Conservation (phyloP, 2,329 filamentous ascomycete genomes). For the Magnaporthales sp. region DNA sequence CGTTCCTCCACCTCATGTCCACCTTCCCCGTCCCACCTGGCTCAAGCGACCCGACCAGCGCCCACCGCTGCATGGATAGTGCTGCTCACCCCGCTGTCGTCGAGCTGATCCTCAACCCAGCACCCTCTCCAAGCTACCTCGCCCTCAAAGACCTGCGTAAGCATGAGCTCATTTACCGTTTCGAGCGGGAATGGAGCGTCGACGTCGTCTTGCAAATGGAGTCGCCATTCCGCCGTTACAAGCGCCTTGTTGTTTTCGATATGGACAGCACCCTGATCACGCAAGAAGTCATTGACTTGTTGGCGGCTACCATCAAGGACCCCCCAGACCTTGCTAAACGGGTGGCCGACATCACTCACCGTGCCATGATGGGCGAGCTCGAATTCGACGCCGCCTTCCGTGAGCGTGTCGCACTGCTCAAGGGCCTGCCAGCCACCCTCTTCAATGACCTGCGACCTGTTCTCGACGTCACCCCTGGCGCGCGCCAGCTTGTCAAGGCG, state of each 20-base stretch:
- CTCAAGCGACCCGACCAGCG: constrained; percentile 45
- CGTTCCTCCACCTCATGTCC: constrained; percentile 58
- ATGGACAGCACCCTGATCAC: constrained; percentile 98
- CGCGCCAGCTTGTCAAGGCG: constrained; percentile 61
- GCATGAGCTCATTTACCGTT: constrained; percentile 73
- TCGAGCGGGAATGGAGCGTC: constrained; percentile 83
- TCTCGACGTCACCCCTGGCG: constrained; percentile 76
- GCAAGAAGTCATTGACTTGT: constrained; percentile 94
- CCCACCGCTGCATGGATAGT: constrained; percentile 57
- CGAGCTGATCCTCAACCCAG: constrained; percentile 55
- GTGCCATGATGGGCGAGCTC: constrained; percentile 92
- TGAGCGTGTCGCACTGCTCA: constrained; percentile 71
- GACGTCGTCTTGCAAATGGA: constrained; percentile 73
- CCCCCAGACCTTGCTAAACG: constrained; percentile 64
- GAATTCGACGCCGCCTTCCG: constrained; percentile 82
- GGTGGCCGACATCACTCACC: constrained; percentile 82
- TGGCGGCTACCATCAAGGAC: constrained; percentile 69
- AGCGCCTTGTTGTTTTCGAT: constrained; percentile 87
- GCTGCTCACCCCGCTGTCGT: constrained; percentile 53
- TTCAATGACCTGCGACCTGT: constrained; percentile 69
- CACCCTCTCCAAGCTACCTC: constrained; percentile 53
- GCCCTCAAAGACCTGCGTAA: constrained; percentile 63
- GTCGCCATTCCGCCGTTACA: constrained; percentile 66
- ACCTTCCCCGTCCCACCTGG: constrained; percentile 47
- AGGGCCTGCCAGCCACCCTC: constrained; percentile 68